Base-by-base conservation (phyloP, 495 filamentous ascomycete species). In the Penicillium bialowiezense region DNA sequence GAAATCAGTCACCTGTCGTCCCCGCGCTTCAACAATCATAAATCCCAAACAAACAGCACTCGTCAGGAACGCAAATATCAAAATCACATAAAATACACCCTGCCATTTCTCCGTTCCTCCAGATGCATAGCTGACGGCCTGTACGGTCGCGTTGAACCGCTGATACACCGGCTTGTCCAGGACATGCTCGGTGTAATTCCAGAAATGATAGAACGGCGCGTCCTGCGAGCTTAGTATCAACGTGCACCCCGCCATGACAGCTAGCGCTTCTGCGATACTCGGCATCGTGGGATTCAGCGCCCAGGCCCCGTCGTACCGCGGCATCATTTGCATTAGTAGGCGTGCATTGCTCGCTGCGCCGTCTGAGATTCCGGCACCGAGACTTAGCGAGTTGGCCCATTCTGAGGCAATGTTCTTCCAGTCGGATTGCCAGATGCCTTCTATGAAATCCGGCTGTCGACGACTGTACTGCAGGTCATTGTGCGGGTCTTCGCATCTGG, bases 1-100 rank as follows among this genome's bases (percentile, higher is more conserved):
- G 65, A 85, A 90, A 61, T 90, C 88, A 9, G 82, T 86, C 13
- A 89, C 71, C 34, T 86, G 82, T 14, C 77, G 76, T 1, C 73
- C 69, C 44, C 70, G 64, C 17, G 75, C 59, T 19, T 73, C 64
- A 29, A 72, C 54, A 42, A 79, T 37, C 53, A 85, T 68, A 60
- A 83, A 85, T 5, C 68, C 52, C n/a, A 90, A 67, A 41, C 81
- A 82, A 23, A 81, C 65, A 32, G 79, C 56, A 59, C 86, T 88
- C 38, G 82, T 79, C 41, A 79, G 45, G 64, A 88, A 87, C 3
- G 82, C 78, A 32, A 80, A 57, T 5, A 76, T 33, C 0, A 90
- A 74, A 7, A 88, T 69, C n/a, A 79, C 34, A 52, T 84, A 82
- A 70, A 87, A 91, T 7, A 80, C 59, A 0, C 54, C 64, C 45